These are phyloP conservation scores for Clarireedia hainanense DNA, from an alignment of 2,329 filamentous ascomycete species.

Conservation along the genomic window DNA sequence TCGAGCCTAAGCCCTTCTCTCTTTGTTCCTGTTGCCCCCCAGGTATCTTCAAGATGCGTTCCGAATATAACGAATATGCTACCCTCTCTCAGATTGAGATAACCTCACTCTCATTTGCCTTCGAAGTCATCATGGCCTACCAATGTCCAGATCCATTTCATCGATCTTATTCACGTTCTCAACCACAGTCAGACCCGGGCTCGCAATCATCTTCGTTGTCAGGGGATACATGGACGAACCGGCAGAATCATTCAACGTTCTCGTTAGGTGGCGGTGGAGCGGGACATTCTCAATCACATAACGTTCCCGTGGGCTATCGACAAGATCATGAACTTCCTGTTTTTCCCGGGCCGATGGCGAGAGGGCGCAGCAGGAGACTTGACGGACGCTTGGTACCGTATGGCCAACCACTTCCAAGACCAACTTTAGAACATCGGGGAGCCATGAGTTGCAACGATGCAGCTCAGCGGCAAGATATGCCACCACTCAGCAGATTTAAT, in stretches of 20 bases:
- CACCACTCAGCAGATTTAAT: neutral
- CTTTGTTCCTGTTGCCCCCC: neutral
- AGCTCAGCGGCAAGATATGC: neutral
- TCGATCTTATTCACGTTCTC: neutral
- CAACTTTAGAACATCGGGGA: neutral
- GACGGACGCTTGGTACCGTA: slow-evolving; percentile 2
- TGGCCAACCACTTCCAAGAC: slow-evolving; percentile 3
- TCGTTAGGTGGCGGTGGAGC: neutral
- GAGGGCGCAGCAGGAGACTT: slow-evolving; percentile 4
- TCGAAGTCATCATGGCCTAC: neutral
- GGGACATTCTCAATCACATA: neutral
- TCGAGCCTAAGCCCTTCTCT: neutral
- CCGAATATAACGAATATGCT: neutral
- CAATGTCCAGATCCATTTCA: neutral
- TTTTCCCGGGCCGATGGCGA: neutral
- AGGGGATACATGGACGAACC: slow-evolving; percentile 1
- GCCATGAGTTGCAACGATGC: neutral
- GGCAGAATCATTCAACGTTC: neutral
- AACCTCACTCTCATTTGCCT: neutral
- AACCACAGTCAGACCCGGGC: neutral
- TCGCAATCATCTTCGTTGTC: neutral
- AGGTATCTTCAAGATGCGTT: neutral
- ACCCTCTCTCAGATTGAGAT: neutral
- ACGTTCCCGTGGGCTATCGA: neutral
- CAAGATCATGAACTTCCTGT: neutral